Percentiles rank a stretch among this genome's conserved stretches.
Conservation (phyloP, 2,329 filamentous ascomycete genomes). For the Parafenestella ontariensis region DNA sequence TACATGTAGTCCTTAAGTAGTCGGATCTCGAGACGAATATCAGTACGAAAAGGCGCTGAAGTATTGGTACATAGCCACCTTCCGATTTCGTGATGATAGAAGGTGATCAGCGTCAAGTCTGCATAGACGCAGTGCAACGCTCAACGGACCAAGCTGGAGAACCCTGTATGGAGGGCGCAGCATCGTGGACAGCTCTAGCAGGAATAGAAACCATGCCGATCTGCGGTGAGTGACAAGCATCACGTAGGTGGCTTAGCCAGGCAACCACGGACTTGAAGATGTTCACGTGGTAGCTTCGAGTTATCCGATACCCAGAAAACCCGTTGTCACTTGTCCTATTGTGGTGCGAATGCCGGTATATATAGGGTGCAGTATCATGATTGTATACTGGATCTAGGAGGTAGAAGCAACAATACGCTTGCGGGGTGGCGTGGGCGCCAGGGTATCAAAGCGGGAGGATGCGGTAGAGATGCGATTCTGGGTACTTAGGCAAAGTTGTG, state of each 20-base stretch:
- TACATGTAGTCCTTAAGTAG: slow-evolving; percentile 2
- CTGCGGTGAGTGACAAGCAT: background rate
- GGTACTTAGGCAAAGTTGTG: too few species aligned
- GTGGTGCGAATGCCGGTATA: background rate
- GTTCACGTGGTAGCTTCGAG: background rate
- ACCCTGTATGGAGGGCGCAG: slow-evolving; percentile 1
- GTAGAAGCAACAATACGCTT: background rate
- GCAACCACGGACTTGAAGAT: background rate
- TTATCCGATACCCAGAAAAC: background rate
- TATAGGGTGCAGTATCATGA: background rate
- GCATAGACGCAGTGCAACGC: slow-evolving; percentile 6
- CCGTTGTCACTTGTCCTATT: background rate
- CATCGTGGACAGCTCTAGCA: background rate
- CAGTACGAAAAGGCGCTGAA: background rate
- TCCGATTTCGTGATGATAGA: background rate
- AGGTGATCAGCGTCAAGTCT: background rate
- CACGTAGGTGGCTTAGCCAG: background rate
- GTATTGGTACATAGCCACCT: background rate
- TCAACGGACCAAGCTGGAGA: background rate
- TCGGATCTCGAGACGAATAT: background rate
- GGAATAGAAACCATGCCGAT: background rate
- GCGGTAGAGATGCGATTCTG: background rate
- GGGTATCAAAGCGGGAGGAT: background rate
- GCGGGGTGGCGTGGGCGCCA: background rate
- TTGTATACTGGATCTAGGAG: background rate